Base-by-base conservation (phyloP, 257 asterid species). In the Osmanthus fragrans region DNA sequence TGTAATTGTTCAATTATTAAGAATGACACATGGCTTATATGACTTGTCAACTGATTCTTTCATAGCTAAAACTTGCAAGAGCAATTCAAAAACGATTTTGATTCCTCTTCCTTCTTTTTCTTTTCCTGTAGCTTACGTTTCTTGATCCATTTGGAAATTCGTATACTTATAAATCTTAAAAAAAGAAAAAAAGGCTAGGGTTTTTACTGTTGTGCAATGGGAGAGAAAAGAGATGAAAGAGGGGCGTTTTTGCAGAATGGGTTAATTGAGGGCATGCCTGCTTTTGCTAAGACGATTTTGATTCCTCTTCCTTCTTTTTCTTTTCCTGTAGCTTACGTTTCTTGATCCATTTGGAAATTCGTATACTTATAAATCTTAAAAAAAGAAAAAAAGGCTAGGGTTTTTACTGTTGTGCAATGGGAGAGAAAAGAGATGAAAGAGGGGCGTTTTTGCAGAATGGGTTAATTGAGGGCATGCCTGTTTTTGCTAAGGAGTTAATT, bases 401-500 rank as follows among this genome's bases (percentile, higher is more conserved):
- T 4, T 21, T 70, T 23, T 51, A 51, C 25, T 77, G 45, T 76
- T 33, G 70, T 11, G 63, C 69, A 66, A 92, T 92, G 97, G 96
- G 82, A 72, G 90, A 80, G 49, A 85, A 87, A 84, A 78, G 83
- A 73, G 89, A 85, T 42, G 85, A 79, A 7, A 69, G 71, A 70
- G 70, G 73, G 65, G 74, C 34, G 74, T 7, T 72, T 39, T 60
- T 72, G 81, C 39, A 71, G 83, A 87, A 88, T 84, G 90, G 88
- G 71, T 69, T 92, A 12, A 83, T 88, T 3, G 88, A 82, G 30
- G 90, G 89, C 25, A 86, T 82, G 87, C 98, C 98, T 70, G 80
- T 88, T 66, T 87, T 89, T 58, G 97, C 86, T 19, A 92, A 92
- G 80, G 98, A 94, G 83, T 83, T 92, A 36, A 86, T 92, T 78